Evolutionary conservation across 2,329 filamentous ascomycete genomes (phyloP), one percentile per base, ranked within the genome.

Genomic region (Aspergillus eucalypticola): DNA sequence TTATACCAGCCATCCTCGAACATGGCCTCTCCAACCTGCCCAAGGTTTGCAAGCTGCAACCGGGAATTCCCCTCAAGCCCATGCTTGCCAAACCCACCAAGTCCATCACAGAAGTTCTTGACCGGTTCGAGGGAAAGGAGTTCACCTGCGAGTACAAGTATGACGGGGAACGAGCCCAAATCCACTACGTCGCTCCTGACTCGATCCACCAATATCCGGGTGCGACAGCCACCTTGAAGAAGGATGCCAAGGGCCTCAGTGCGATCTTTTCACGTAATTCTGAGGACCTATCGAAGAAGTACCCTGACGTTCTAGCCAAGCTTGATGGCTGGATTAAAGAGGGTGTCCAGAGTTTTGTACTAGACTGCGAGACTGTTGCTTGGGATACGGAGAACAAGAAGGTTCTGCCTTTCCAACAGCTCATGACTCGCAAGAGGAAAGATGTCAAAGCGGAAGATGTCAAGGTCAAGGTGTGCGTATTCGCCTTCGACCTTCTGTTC

Each of bases 61-160:
- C 95, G 0, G 95, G 95, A 64, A 90, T 99, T 15, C 95, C 95
- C 0, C 82, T 99, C 60, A 99, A 99, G 77, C 95, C 95, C 69
- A 99, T 99, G 95, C 84, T 99, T 80, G 95, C 95, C 19, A 98
- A 98, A 71, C 95, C 95, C 3, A 99, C 95, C 8, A 99, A 99
- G 76, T 93, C 95, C 5, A 97, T 99, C 69, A 96, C 93, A 0
- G 95, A 99, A 78, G 95, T 99, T 0, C 84, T 99, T 10, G 94
- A 99, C 76, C 90, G 95, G 5, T 99, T 99, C 66, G 95, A 98
- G 73, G 88, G 90, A 64, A 95, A 96, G 73, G 90, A 89, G 25
- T 99, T 99, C 71, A 98, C 95, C 1, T 99, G 95, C 78, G 95
- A 99, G 75, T 99, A 96, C 83, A 99, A 99, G 76, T 99, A 99